Evolutionary conservation across 2,329 filamentous ascomycete genomes (phyloP).

Genomic region (Daldinia sp.): DNA sequence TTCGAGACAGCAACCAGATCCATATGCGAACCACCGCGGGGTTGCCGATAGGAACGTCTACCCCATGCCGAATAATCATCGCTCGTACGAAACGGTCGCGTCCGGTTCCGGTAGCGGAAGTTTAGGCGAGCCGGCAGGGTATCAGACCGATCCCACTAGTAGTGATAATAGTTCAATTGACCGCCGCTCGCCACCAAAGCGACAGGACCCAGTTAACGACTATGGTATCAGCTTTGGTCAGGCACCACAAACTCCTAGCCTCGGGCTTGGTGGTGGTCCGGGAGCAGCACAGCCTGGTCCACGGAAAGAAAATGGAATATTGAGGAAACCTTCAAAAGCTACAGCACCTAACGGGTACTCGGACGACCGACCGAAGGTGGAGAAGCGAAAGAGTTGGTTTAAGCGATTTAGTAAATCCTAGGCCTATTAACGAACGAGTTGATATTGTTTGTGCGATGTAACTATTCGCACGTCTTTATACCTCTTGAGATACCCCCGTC

Average conservation of each 20-base stretch:
- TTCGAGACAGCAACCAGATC: conserved; percentile 62
- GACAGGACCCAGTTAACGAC: conserved; percentile 67
- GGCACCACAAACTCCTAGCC: conserved; percentile 56
- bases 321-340: conserved; percentile 49
- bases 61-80: conserved; percentile 73
- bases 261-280: conserved; percentile 47
- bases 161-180: conserved; percentile 95
- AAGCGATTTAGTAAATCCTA: conserved; percentile 79
- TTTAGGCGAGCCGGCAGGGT: conserved; percentile 78
- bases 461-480: conserved; percentile 32
- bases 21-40: conserved; percentile 57
- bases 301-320: conserved; percentile 50
- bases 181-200: conserved; percentile 70
- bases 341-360: conserved; percentile 40
- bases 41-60: conserved; percentile 62
- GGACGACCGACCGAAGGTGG: conserved; percentile 55
- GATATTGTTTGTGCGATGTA: conserved; percentile 30
- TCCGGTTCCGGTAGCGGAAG: conserved; percentile 79
- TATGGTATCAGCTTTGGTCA: conserved; percentile 73
- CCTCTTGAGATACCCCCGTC: conserved; percentile 42
- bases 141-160: conserved; percentile 85
- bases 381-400: conserved; percentile 94
- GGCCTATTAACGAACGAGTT: conserved; percentile 23
- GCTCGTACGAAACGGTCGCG: conserved; percentile 88
- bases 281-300: conserved; percentile 50